phyloP scores from a whole-genome alignment of 2,329 filamentous ascomycete species.

The Colletotrichum orchidophilum region DNA sequence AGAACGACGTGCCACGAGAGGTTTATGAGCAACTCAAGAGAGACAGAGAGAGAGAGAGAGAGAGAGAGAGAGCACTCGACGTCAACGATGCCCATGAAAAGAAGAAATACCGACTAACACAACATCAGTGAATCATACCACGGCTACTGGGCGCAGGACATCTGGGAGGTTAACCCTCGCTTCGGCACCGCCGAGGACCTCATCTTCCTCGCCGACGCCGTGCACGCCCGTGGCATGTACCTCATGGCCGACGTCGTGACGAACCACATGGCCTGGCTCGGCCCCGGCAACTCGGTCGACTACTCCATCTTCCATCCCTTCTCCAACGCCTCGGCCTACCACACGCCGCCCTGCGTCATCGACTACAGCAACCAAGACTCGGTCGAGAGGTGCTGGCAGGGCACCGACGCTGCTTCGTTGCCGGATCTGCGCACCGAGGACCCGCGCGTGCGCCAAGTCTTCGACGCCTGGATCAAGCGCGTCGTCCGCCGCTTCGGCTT shows the following conservation, averaged over 20 bases:
- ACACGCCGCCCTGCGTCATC: constrained; percentile 63
- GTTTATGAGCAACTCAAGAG: background rate
- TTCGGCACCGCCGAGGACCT: constrained; percentile 70
- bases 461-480: constrained; percentile 66
- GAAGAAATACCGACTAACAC: constrained; percentile 37
- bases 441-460: constrained; percentile 56
- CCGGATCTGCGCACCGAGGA: constrained; percentile 70
- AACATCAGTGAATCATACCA: constrained; percentile 57
- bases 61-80: background rate
- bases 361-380: constrained; percentile 62
- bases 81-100: background rate
- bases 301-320: constrained; percentile 48
- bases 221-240: constrained; percentile 64
- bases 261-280: constrained; percentile 59
- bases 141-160: constrained; percentile 63
- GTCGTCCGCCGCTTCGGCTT: constrained; percentile 70
- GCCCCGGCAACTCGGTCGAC: constrained; percentile 58
- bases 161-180: constrained; percentile 63
- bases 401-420: constrained; percentile 59
- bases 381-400: constrained; percentile 59
- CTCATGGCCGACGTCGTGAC: constrained; percentile 71
- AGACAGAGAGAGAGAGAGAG: background rate
- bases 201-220: constrained; percentile 61
- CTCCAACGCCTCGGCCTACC: constrained; percentile 66
- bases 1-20: background rate